These are phyloP conservation scores for Cercospora canescens DNA, from an alignment of 2,329 filamentous ascomycete genomes.

Conservation along the genomic window DNA sequence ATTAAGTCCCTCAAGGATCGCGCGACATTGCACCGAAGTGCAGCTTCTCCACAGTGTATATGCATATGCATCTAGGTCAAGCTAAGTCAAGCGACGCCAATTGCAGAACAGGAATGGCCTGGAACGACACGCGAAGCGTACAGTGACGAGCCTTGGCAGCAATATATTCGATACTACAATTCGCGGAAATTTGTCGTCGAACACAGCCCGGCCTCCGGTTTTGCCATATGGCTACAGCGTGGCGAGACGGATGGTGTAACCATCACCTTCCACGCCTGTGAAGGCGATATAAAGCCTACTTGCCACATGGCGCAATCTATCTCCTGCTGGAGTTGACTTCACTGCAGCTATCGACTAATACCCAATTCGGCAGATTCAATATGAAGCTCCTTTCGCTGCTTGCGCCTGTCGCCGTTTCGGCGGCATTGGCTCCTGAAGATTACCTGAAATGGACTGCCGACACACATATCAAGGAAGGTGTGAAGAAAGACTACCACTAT, in stretches of 20 bases:
- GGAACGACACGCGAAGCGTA: not conserved
- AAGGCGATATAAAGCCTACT: not conserved
- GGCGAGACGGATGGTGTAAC: not conserved
- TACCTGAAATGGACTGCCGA: slow-evolving; percentile 21
- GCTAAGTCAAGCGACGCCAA: slow-evolving; percentile 7
- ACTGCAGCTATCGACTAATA: not conserved
- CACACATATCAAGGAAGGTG: slow-evolving; percentile 17
- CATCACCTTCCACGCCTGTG: not conserved
- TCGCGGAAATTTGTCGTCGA: not conserved
- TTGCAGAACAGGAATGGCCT: not conserved
- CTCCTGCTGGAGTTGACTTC: not conserved
- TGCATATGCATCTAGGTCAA: not conserved
- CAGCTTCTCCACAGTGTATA: not conserved
- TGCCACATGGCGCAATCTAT: not conserved
- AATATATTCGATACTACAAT: slow-evolving; percentile 6
- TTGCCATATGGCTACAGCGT: slow-evolving; percentile 4
- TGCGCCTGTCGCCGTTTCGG: not conserved
- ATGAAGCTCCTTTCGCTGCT: slow-evolving; percentile 12
- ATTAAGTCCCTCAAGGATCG: not conserved
- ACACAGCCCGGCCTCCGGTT: not conserved
- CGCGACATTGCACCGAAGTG: slow-evolving; percentile 2
- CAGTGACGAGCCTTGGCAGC: slow-evolving; percentile 5
- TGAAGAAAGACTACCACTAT: slow-evolving; percentile 22
- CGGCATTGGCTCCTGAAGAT: slow-evolving; percentile 16
- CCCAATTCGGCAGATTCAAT: not conserved